Percentiles rank a stretch among this genome's conserved stretches.
Conservation (phyloP, 1,284 basidiomycete genomes). For the Irpex rosettiformis region DNA sequence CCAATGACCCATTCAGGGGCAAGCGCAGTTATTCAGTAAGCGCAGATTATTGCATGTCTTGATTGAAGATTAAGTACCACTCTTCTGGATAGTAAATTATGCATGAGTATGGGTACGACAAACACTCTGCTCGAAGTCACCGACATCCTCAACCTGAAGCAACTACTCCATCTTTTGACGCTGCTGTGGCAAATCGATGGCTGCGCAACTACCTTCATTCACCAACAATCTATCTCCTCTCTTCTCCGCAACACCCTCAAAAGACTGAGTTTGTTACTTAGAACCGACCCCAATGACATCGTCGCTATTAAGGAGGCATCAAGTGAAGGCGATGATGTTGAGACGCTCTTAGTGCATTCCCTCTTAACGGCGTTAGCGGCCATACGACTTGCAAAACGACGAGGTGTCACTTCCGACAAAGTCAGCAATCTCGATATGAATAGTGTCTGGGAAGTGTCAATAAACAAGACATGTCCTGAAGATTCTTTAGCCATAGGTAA, state of each 20-base stretch:
- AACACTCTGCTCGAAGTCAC: neutral
- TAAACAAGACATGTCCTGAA: slow-evolving; percentile 19
- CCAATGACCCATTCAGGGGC: neutral
- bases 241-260: neutral
- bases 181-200: slow-evolving; percentile 1
- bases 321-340: neutral
- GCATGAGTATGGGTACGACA: neutral
- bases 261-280: neutral
- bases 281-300: neutral
- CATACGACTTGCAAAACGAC: neutral
- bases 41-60: neutral
- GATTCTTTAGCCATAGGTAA: slow-evolving; percentile 35
- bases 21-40: neutral
- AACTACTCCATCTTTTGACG: slow-evolving; percentile 5
- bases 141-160: neutral
- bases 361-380: neutral
- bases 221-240: neutral
- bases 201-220: neutral
- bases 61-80: neutral
- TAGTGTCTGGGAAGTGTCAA: slow-evolving; percentile 29
- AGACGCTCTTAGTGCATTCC: neutral
- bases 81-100: neutral
- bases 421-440: slow-evolving; percentile 17
- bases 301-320: neutral
- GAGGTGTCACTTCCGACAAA: neutral